Evolutionary conservation across 345 rosid genomes (phyloP), one percentile per base, ranked within the genome.

Genomic region (Heritiera fomes): DNA sequence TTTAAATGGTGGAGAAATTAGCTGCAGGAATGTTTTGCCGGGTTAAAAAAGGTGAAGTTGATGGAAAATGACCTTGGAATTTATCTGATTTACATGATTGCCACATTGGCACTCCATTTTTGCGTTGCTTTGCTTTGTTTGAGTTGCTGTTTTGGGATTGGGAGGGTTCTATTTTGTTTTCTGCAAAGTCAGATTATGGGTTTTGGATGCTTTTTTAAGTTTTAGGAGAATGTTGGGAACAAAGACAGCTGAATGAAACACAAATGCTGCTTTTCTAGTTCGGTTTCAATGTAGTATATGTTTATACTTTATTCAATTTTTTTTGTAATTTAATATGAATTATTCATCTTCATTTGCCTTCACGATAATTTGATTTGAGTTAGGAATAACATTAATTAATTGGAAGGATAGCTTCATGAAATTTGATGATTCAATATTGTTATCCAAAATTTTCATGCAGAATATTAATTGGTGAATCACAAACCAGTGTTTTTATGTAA

Each of bases 11-110:
- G 8, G 18, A 8, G 47, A 38, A 12, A 30, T 5, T 14, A 28
- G 10, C 23, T 60, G 64, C 9, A 20, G 34, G 40, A 69, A 59
- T 45, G 30, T 53, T 75, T 70, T 78, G 59, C 80, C 50, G 13
- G 69, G 41, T 9, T n/a, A n/a, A 40, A 53, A 17, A 15, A 3
- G 59, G 8, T 17, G 28, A 17, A 60, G 65, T 23, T 49, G 71
- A 20, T 13, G 65, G 59, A 18, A 71, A 62, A 63, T 9, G 64
- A 9, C 38, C 73, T 7, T 2, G 38, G n/a, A 23, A 15, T 73
- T 62, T 28, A 28, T 14, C 40, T 28, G 17, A 79, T 73, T 79
- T 74, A 45, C 60, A 11, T 13, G 8, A 23, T 40, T 53, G 45
- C 75, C 62, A 8, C n/a, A 8, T 2, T n/a, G 9, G 10, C 7